Percentiles rank a stretch among this genome's conserved stretches.
These are phyloP conservation scores for Adenanthera pavonina DNA, from an alignment of 306 rosid genomes.

Conservation along the genomic window DNA sequence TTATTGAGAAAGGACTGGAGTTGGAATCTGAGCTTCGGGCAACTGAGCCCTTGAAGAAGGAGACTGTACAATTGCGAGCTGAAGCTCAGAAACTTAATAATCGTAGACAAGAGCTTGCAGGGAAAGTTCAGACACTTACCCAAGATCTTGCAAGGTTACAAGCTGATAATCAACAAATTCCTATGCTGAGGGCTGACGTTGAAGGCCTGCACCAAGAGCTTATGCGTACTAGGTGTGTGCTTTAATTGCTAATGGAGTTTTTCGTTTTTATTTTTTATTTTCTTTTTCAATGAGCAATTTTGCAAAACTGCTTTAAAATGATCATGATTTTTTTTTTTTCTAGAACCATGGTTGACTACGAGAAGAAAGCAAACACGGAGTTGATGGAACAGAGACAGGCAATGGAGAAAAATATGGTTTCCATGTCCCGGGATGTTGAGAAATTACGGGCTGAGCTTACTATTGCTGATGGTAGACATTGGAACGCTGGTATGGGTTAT, in stretches of 20 bases:
- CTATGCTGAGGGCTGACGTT: constrained; percentile 61
- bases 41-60: constrained; percentile 73
- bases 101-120: constrained; percentile 66
- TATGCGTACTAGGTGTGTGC: constrained; percentile 76
- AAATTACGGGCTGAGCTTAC: constrained; percentile 84
- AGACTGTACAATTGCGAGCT: constrained; percentile 63
- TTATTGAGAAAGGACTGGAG: constrained; percentile 69
- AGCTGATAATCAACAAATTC: constrained; percentile 77
- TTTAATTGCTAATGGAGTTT: constrained; percentile 21
- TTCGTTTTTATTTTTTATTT: constrained; percentile 24
- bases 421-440: constrained; percentile 95
- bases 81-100: constrained; percentile 75
- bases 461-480: constrained; percentile 65
- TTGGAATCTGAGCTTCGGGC: constrained; percentile 80
- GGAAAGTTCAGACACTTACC: constrained; percentile 67
- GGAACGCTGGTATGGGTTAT: constrained; percentile 75
- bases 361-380: constrained; percentile 84
- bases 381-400: constrained; percentile 89
- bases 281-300: constrained; percentile 1
- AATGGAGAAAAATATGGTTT: constrained; percentile 84
- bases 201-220: constrained; percentile 83
- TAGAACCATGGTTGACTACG: constrained; percentile 73
- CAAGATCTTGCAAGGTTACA: constrained; percentile 70
- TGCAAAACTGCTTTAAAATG: constrained; percentile 11
- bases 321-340: constrained; percentile 23